These are phyloP conservation scores for Hymenotorrendiella dingleyae DNA, from an alignment of 2,329 filamentous ascomycete species.

Conservation along the genomic window DNA sequence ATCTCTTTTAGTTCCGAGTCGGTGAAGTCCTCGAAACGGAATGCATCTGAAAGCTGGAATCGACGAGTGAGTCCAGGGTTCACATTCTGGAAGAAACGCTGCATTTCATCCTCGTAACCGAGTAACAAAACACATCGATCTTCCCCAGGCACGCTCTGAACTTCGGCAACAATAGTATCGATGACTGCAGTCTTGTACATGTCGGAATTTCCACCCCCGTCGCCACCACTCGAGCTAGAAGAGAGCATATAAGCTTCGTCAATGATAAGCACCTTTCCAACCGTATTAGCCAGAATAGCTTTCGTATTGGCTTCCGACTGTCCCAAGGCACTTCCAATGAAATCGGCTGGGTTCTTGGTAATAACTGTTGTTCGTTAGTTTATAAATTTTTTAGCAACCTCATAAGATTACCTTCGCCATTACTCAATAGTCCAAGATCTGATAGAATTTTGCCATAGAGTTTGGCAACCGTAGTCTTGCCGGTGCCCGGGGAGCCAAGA, in stretches of 20 bases:
- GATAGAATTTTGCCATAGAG: conserved; percentile 64
- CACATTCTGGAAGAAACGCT: conserved; percentile 65
- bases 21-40: conserved; percentile 63
- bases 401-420: conserved; percentile 51
- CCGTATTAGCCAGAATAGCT: conserved; percentile 57
- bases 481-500: conserved; percentile 66
- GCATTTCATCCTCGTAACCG: conserved; percentile 65
- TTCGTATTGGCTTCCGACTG: conserved; percentile 67
- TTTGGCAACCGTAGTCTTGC: conserved; percentile 71
- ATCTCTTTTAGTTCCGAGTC: conserved; percentile 53
- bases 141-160: conserved; percentile 64
- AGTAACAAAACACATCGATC: conserved; percentile 67
- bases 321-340: conserved; percentile 58
- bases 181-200: conserved; percentile 58
- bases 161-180: conserved; percentile 67
- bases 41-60: conserved; percentile 58
- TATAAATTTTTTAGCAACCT: not conserved
- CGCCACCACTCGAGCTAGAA: conserved; percentile 27
- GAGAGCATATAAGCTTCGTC: conserved; percentile 72
- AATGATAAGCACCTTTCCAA: conserved; percentile 72
- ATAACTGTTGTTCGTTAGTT: conserved; percentile 43
- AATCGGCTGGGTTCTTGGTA: conserved; percentile 67
- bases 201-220: conserved; percentile 36
- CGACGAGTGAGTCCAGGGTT: conserved; percentile 64
- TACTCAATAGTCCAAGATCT: conserved; percentile 60